Conservation (phyloP, 177 flowering plant genomes). For the Vitis hybrid region DNA sequence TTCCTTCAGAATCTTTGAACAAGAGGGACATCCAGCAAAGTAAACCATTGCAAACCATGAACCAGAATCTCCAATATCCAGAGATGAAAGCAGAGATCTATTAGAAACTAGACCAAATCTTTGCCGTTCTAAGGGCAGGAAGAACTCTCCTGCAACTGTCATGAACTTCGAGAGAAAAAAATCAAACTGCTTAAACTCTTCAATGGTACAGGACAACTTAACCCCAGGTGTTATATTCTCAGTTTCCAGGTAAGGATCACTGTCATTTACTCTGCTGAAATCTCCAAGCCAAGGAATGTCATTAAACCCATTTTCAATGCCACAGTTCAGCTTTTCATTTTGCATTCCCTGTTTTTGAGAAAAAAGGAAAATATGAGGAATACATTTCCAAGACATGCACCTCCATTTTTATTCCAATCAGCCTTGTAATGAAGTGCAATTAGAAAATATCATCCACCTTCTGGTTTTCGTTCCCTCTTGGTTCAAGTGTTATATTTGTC, state of each 20-base stretch:
- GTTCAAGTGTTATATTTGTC: slow-evolving; percentile 26
- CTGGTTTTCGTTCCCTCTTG: slow-evolving; percentile 36
- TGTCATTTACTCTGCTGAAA: slow-evolving; percentile 42
- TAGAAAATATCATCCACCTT: slow-evolving; percentile 71
- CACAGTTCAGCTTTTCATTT: slow-evolving; percentile 48
- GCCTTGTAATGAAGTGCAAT: slow-evolving; percentile 23
- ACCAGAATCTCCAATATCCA: slow-evolving; percentile 47
- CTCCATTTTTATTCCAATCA: slow-evolving; percentile 17
- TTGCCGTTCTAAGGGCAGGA: slow-evolving; percentile 76
- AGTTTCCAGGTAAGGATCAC: slow-evolving; percentile 19
- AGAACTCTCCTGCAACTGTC: slow-evolving; percentile 53
- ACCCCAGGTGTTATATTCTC: slow-evolving; percentile 17
- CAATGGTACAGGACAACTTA: slow-evolving; percentile 44
- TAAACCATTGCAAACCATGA: slow-evolving; percentile 61
- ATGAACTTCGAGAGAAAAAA: slow-evolving; percentile 59
- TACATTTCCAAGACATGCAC: slow-evolving; percentile 10
- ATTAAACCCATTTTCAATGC: slow-evolving; percentile 31
- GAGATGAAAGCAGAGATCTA: slow-evolving; percentile 54
- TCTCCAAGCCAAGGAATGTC: slow-evolving; percentile 48
- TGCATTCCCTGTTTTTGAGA: slow-evolving; percentile 42
- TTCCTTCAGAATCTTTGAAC: slow-evolving; percentile 57
- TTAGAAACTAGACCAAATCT: slow-evolving; percentile 68
- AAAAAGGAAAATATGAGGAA: slow-evolving; percentile 19
- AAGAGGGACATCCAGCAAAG: slow-evolving; percentile 67
- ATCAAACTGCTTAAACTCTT: slow-evolving; percentile 57